phyloP scores from a whole-genome alignment of 2,329 filamentous ascomycete species.

The Cadophora gregata region DNA sequence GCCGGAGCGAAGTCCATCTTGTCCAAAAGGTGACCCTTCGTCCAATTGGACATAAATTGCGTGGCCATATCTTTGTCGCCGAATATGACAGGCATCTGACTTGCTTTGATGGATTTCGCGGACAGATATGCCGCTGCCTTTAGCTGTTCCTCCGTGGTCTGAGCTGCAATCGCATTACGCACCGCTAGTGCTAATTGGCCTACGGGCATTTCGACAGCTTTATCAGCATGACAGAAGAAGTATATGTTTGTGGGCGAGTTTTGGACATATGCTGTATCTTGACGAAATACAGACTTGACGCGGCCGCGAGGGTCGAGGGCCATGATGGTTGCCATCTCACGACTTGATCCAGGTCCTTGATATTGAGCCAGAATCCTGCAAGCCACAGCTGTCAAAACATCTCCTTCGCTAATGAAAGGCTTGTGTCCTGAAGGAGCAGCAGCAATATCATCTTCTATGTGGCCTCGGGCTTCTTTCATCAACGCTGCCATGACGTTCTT shows the following conservation, averaged over 20 bases:
- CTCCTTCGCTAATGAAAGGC: conserved; percentile 14
- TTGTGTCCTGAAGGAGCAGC: background rate
- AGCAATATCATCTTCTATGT: background rate
- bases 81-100: conserved; percentile 9
- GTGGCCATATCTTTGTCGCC: conserved; percentile 9
- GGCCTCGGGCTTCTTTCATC: background rate
- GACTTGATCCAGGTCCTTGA: background rate
- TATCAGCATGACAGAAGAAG: conserved; percentile 1
- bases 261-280: conserved; percentile 11
- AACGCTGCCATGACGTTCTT: background rate
- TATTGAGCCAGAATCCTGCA: conserved; percentile 3
- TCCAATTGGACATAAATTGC: conserved; percentile 15
- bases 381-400: conserved; percentile 4
- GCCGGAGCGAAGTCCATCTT: conserved; percentile 9
- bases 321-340: conserved; percentile 9
- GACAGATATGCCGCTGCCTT: conserved; percentile 9
- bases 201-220: background rate
- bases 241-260: conserved; percentile 8
- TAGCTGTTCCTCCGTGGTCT: conserved; percentile 10
- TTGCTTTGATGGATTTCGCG: background rate
- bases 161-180: background rate
- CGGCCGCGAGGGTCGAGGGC: conserved; percentile 9
- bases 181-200: conserved; percentile 4
- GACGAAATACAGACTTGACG: conserved; percentile 2
- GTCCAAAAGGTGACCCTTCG: conserved; percentile 7